Base-by-base conservation (phyloP, 495 filamentous ascomycete genomes). In the Friedmanniomyces endolithicus region DNA sequence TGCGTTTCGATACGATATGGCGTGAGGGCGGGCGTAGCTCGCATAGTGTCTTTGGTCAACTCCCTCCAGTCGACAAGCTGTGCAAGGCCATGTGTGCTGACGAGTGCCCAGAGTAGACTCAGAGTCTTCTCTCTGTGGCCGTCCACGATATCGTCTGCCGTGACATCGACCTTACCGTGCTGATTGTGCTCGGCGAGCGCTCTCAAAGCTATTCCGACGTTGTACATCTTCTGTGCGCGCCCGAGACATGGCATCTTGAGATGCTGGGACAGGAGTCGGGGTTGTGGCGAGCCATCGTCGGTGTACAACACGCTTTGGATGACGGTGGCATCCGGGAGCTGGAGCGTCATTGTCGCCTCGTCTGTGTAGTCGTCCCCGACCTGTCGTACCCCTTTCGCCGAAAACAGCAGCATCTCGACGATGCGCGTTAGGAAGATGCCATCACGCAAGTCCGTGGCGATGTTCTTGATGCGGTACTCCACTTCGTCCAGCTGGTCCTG, bases 101-200 rank as follows among this genome's bases (percentile, higher is more conserved):
- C 74, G 31, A 86, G 68, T 16, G 70, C 68, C 82, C 80, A 84
- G 11, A 86, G 67, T 17, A 86, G 69, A 0, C 73, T 72, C 19
- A 85, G 70, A 1, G 82, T 84, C 66, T 78, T 84, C 60, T 86
- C 82, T 27, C 82, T 75, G 55, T 83, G 76, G 6, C 82, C 82
- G 59, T 85, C 76, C 6, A 85, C 78, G 39, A 85, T 79, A 40
- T 86, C 80, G 43, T 80, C 78, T 0, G 82, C 72, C 19, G 65
- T 71, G n/a, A 67, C 63, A 20, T 67, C 57, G 17, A 72, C 54
- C 25, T 74, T 64, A 19, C 48, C 47, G 3, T 53, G 37, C 2
- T 72, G 71, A 16, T 63, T 60, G 3, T 72, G 64, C 11, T 70
- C 70, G 4, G 64, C 54, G 24, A 85, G 64, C 0, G 82, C 77